Conservation (phyloP, 202 grass and related monocot genomes). For the Elaeis oleifera region DNA sequence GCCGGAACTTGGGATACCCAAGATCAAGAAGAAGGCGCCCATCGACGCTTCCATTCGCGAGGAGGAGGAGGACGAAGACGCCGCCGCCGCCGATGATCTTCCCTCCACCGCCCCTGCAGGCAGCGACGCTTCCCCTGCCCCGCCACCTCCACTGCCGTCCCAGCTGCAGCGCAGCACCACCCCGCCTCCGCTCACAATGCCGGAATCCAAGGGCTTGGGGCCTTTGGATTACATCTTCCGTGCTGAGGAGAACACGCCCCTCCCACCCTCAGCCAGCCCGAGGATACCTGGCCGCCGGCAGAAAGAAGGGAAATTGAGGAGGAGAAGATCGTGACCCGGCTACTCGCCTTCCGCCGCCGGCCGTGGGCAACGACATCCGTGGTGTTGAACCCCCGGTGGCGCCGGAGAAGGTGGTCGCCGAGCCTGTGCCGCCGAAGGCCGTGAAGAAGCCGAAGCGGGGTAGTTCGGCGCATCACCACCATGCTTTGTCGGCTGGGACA, state of each 20-base stretch:
- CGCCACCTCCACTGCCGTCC: too few species aligned
- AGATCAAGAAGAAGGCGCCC: slow-evolving; percentile 20
- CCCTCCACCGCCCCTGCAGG: slow-evolving; percentile 23
- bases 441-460: slow-evolving; percentile 49
- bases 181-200: slow-evolving; percentile 23
- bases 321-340: slow-evolving; percentile 32
- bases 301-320: slow-evolving; percentile 27
- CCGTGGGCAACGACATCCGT: slow-evolving; percentile 1
- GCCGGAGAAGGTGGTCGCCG: slow-evolving; percentile 42
- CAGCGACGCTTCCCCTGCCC: slow-evolving; percentile 2
- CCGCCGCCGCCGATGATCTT: slow-evolving; percentile 16
- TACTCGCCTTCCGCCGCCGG: slow-evolving; percentile 26
- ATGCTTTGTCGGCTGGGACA: slow-evolving; percentile 52
- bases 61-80: slow-evolving; percentile 35
- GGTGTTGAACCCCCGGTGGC: slow-evolving; percentile 45
- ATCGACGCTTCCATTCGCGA: slow-evolving; percentile 60
- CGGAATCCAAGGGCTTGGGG: slow-evolving; percentile 35
- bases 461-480: slow-evolving; percentile 51
- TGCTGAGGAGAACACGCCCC: slow-evolving; percentile 61
- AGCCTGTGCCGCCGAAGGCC: slow-evolving; percentile 36
- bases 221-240: slow-evolving; percentile 87
- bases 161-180: too few species aligned
- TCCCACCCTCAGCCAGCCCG: slow-evolving; percentile 31
- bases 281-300: slow-evolving; percentile 29
- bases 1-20: slow-evolving; percentile 36